phyloP scores from a whole-genome alignment of 2,329 filamentous ascomycete species.

The Aureobasidium sp. region DNA sequence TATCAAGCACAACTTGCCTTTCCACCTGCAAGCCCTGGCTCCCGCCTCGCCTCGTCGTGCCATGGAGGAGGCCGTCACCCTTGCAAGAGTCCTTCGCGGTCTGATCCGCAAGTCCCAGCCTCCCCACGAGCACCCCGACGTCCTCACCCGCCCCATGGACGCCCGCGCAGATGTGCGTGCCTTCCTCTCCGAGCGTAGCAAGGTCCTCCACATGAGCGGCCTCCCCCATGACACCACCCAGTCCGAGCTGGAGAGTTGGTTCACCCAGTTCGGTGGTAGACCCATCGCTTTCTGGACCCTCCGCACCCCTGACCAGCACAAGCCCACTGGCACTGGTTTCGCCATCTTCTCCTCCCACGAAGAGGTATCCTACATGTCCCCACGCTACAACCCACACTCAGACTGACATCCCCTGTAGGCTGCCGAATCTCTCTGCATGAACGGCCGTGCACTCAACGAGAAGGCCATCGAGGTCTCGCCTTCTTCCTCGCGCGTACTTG shows the following conservation, averaged over 20 bases:
- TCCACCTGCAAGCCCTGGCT: slow-evolving; percentile 92
- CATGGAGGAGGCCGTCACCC: slow-evolving; percentile 94
- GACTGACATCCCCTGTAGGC: slow-evolving; percentile 50
- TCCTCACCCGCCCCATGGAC: slow-evolving; percentile 91
- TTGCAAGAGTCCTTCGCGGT: slow-evolving; percentile 85
- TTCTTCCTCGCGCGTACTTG: slow-evolving; percentile 91
- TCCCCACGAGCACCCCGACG: slow-evolving; percentile 84
- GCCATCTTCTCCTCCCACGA: slow-evolving; percentile 98
- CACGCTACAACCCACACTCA: slow-evolving; percentile 5
- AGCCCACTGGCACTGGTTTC: slow-evolving; percentile 97
- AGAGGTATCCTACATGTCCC: slow-evolving; percentile 60
- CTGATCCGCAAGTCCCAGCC: slow-evolving; percentile 96
- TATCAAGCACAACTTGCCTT: slow-evolving; percentile 97
- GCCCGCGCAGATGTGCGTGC: slow-evolving; percentile 92
- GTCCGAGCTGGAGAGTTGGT: slow-evolving; percentile 98
- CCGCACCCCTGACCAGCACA: slow-evolving; percentile 95
- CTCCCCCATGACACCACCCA: slow-evolving; percentile 97
- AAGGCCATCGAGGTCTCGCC: slow-evolving; percentile 98
- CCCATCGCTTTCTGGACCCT: slow-evolving; percentile 99
- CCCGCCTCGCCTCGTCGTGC: slow-evolving; percentile 91
- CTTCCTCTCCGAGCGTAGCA: slow-evolving; percentile 92
- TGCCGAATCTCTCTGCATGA: slow-evolving; percentile 98
- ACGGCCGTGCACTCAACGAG: slow-evolving; percentile 93
- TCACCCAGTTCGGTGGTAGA: slow-evolving; percentile 94
- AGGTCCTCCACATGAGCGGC: slow-evolving; percentile 96